Base-by-base conservation (phyloP, 176 grass and related monocot genomes). In the Cocos nucifera region DNA sequence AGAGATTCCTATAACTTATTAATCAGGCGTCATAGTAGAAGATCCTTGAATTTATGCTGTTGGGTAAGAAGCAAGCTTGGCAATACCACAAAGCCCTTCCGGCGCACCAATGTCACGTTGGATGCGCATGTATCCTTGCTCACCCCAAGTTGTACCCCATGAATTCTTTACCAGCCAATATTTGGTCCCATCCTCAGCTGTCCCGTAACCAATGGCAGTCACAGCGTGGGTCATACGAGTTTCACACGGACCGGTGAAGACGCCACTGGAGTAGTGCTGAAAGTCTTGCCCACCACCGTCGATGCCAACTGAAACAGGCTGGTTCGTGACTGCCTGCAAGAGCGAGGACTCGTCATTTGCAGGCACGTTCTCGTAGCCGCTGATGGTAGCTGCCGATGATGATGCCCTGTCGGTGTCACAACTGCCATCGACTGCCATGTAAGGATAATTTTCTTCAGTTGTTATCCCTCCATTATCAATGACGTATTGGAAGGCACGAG, bases 331-430 rank as follows among this genome's bases (percentile, higher is more conserved):
- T 15, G 78, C 73, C 29, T 25, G 32, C 56, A 68, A 48, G 18
- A 89, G 60, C 55, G 49, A 55, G 22, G 63, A 62, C 61, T 83
- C 80, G 15, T 71, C 66, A 24, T 69, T 71, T 19, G 1, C 9
- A 7, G 81, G 71, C 25, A 85, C 78, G 50, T 71, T 68, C 59
- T 75, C 55, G 30, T 89, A 85, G 50, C 82, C 86, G 39, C 71
- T 63, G 19, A 89, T 85, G 0, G 59, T 23, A 24, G 67, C 77
- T 23, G 58, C 50, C 6, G 30, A 1, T 9, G 30, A 58, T 14
- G 56, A 58, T 26, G 22, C 12, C 56, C 15, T 58, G 3, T 4
- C 0, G 62, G 18, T 44, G 44, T 14, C 17, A 49, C 64, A 67
- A 51, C 17, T 32, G 51, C 64, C 64, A 2, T 54, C 6, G 1